These are phyloP conservation scores for Lactifluus rugatus DNA, from an alignment of 768 basidiomycete genomes.

Conservation along the genomic window DNA sequence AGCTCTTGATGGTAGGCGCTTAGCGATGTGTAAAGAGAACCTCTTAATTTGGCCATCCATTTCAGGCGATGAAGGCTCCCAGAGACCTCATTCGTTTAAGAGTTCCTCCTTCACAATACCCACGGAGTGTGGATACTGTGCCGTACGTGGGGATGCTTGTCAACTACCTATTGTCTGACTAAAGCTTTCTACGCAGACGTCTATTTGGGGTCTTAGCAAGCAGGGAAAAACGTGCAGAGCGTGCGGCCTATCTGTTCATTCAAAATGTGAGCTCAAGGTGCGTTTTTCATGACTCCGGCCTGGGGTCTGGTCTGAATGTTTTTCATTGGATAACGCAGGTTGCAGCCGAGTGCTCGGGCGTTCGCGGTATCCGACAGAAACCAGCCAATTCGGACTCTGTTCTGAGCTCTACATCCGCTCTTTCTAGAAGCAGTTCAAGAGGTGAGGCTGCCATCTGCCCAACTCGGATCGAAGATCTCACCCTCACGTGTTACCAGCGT, in stretches of 20 bases:
- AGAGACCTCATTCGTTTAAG: slow-evolving; percentile 71
- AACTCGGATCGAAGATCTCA: slow-evolving; percentile 14
- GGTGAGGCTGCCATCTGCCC: slow-evolving; percentile 16
- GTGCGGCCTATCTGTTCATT: slow-evolving; percentile 72
- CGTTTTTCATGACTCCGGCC: slow-evolving; percentile 10
- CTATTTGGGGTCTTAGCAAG: slow-evolving; percentile 82
- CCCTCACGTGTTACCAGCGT: slow-evolving; percentile 18
- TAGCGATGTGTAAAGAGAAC: neutral
- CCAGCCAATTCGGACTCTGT: slow-evolving; percentile 21
- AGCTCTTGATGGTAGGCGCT: slow-evolving; percentile 52
- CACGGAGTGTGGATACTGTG: slow-evolving; percentile 72
- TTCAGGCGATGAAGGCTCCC: slow-evolving; percentile 64
- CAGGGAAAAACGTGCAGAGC: slow-evolving; percentile 77
- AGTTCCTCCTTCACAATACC: slow-evolving; percentile 81
- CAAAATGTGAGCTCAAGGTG: slow-evolving; percentile 82
- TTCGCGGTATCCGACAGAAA: slow-evolving; percentile 24
- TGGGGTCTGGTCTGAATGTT: neutral
- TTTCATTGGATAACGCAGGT: slow-evolving; percentile 35
- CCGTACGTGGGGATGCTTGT: neutral
- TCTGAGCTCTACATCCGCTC: slow-evolving; percentile 26
- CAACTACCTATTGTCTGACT: neutral
- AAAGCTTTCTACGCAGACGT: slow-evolving; percentile 38
- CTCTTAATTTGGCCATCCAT: neutral
- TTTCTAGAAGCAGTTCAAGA: slow-evolving; percentile 27
- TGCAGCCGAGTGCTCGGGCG: slow-evolving; percentile 54